phyloP scores from a whole-genome alignment of 163 green algal species.

The Chlamydomonas reinhardtii region DNA sequence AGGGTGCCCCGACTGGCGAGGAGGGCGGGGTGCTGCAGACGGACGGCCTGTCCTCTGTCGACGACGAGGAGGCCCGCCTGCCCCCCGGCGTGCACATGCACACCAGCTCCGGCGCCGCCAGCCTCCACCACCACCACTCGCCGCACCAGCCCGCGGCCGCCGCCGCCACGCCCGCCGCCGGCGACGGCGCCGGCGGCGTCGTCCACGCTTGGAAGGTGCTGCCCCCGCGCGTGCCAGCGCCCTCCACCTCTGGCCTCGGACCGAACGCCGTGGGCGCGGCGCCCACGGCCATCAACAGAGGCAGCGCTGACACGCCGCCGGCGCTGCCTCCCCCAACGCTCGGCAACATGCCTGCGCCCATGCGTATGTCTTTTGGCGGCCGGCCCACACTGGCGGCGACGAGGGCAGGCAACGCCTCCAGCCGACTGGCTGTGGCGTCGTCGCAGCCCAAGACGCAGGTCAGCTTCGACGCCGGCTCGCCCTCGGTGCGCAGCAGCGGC shows the following conservation, averaged over 20 bases:
- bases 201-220: conserved; percentile 46
- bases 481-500: not conserved
- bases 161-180: not conserved
- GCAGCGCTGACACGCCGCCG: no score
- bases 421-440: conserved; percentile 19
- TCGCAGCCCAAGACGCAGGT: not conserved
- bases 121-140: not conserved
- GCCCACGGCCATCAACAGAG: no score
- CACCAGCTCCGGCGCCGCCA: not conserved
- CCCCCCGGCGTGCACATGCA: not conserved
- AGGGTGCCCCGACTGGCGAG: no score
- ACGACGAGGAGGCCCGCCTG: not conserved
- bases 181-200: conserved; percentile 23
- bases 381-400: not conserved
- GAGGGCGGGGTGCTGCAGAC: no score
- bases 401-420: conserved; percentile 4
- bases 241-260: not conserved
- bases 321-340: not conserved
- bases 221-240: not conserved
- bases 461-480: not conserved
- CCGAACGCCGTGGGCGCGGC: not conserved
- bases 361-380: not conserved
- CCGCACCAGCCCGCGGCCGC: not conserved
- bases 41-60: not conserved
- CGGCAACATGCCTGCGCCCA: not conserved